A percentile compares a stretch with the other conserved stretches of the same genome.
These are phyloP conservation scores for Ophiosphaerella korrae DNA, from an alignment of 2,329 filamentous ascomycete genomes.

Conservation along the genomic window DNA sequence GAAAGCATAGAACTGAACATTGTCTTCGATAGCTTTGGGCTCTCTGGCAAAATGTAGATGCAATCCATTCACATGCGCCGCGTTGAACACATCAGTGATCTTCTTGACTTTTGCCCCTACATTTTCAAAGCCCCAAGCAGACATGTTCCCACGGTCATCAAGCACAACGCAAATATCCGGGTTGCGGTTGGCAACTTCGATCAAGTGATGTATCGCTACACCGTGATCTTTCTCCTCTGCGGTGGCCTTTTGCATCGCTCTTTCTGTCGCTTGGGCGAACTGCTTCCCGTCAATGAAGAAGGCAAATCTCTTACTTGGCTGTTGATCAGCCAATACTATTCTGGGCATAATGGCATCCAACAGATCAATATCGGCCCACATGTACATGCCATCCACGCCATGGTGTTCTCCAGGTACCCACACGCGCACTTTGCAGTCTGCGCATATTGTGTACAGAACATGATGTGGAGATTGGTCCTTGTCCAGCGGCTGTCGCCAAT, in stretches of 20 bases:
- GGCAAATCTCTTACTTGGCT: slow-evolving; percentile 64
- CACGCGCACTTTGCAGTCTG: slow-evolving; percentile 78
- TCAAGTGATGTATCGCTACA: slow-evolving; percentile 81
- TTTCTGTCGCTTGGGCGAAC: slow-evolving; percentile 77
- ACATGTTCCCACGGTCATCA: slow-evolving; percentile 84
- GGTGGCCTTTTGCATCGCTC: slow-evolving; percentile 69
- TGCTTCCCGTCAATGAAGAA: slow-evolving; percentile 85
- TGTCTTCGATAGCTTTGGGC: slow-evolving; percentile 50
- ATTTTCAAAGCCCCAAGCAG: slow-evolving; percentile 90
- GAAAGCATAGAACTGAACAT: slow-evolving; percentile 75
- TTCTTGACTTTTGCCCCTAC: slow-evolving; percentile 72
- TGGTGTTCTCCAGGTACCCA: slow-evolving; percentile 81
- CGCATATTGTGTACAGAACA: slow-evolving; percentile 86
- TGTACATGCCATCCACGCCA: slow-evolving; percentile 71
- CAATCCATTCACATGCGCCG: slow-evolving; percentile 74
- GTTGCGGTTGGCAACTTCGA: slow-evolving; percentile 81
- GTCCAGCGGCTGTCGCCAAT: slow-evolving; percentile 83
- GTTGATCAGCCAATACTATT: slow-evolving; percentile 46
- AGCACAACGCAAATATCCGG: slow-evolving; percentile 88
- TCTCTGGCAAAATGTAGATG: slow-evolving; percentile 46
- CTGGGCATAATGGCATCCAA: slow-evolving; percentile 69
- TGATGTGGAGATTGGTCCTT: slow-evolving; percentile 81
- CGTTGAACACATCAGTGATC: slow-evolving; percentile 77
- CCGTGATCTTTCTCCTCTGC: slow-evolving; percentile 64
- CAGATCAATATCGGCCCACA: slow-evolving; percentile 83